Base-by-base conservation (phyloP, 345 rosid genomes). In the Hypericum perforatum region DNA sequence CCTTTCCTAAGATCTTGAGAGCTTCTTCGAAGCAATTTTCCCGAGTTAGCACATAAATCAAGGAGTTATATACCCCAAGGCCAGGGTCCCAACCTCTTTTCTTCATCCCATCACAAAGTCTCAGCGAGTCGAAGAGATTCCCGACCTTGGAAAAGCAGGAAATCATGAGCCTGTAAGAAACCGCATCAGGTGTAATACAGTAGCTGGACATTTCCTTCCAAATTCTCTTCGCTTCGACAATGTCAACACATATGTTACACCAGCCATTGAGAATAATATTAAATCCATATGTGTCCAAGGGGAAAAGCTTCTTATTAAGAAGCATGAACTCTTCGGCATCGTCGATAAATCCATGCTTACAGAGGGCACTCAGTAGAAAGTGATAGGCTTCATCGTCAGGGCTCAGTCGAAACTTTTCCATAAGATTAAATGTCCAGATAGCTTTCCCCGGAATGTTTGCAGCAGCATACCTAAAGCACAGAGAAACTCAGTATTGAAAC, bases 311-410 rank as follows among this genome's bases (percentile, higher is more conserved):
- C 75, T 81, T 84, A 60, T 74, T 91, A 40, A 56, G 63, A 56
- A 91, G 77, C 98, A 87, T 82, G 61, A 80, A 81, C 73, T 91
- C 95, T 69, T 87, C 89, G n/a, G 96, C 96, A 67, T 91, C 86
- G 66, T 91, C 98, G 41, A 87, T 70, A 65, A 82, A 74, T 11
- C 98, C 98, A 59, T 85, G 69, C 58, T 61, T 76, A 60, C 95
- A 91, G 16, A 91, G 80, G 36, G 78, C 63, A 54, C 53, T 60
- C 41, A 91, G 37, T 50, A 82, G 75, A 45, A 62, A 58, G 45
- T 47, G 58, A 63, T 78, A 87, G n/a, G 89, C 89, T 72, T 87
- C 95, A 60, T 84, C 82, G 57, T 87, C 96, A 5, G 87, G 95
- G 7, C 61, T 56, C 57, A 73, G 59, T 66, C 79, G 76, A 69